Base-by-base conservation (phyloP, 2,329 filamentous ascomycete species). In the Pseudogymnoascus sp. region DNA sequence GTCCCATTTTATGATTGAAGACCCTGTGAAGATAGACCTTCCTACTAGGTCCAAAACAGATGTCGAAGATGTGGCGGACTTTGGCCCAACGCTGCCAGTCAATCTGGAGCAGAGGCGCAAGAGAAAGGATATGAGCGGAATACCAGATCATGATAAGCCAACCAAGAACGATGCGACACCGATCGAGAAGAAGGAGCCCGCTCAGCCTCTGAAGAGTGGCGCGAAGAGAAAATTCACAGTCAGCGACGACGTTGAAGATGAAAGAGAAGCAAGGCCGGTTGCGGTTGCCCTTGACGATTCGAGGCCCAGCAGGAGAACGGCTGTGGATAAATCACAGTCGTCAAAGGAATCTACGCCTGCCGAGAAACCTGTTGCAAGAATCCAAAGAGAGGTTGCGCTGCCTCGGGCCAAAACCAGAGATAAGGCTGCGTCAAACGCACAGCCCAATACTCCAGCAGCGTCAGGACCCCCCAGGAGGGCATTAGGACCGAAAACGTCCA, bases 141-240 rank as follows among this genome's bases (percentile, higher is more conserved):
- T 59, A 22, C 58, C 62, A 15, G 67, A 69, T 25, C 15, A 62
- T 6, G 68, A 65, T 30, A 50, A 20, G n/a, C 41, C 33, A 5
- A 60, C 57, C 18, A 65, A 61, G 41, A 58, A 58, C 8, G 22
- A 53, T 2, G 63, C 67, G 28, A 20, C 62, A 30, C 36, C 22
- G 6, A 3, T 8, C 6, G 33, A 37, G 11, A 57, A 35, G 20
- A 62, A 60, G 15, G 68, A 68, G 59, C 60, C 43, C 36, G 62
- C 66, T 53, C 70, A 69, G 60, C 63, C 68, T 57, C 62, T 71
- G 20, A 84, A 80, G 71, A 71, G 76, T 33, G 78, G 79, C 53
- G 76, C 81, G 59, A 87, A 87, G 74, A 75, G 84, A 59, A 87
- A 87, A 67, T 76, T 79, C 53, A 79, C 77, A 58, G 75, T 77